Base-by-base conservation (phyloP, 768 basidiomycete genomes). In the Fomitopsis serialis region DNA sequence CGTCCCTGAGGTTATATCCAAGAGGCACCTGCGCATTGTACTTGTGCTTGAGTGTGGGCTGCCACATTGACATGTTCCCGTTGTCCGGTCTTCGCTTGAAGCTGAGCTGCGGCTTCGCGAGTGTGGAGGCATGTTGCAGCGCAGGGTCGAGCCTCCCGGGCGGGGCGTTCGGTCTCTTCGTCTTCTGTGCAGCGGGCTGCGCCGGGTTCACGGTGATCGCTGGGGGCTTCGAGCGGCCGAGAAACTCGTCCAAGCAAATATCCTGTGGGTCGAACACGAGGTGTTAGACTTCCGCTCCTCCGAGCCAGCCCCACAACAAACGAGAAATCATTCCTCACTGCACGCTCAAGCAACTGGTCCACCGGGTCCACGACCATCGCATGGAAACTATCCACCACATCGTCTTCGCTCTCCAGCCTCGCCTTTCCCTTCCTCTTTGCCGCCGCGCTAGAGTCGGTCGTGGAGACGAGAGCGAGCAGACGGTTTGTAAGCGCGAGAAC, bases 21-120 rank as follows among this genome's bases (percentile, higher is more conserved):
- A 93, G 73, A 1, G 92, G 91, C 0, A 93, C 85, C 66, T 84
- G 77, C 2, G 92, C 87, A 63, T 95, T 85, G 66, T 83, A 87
- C 70, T 97, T 98, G 61, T 83, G 81, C 0, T 78, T 66, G 17
- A 97, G 73, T 2, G 75, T 71, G 0, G 92, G 89, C 54, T 75
- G 76, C 83, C 90, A 95, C 0, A 80, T 74, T 2, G 76, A 59
- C 23, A 69, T 61, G 51, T 81, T 76, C 22, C 67, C 72, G 60
- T 91, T 92, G 63, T 86, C 76, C 8, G 72, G 70, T 45, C 75
- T 75, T 23, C 71, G 69, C 52, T 76, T 80, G 73, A 98, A 98
- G 12, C 65, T 64, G 0, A 85, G 66, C 63, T 99, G 96, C 1
- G 96, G 94, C 68, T 97, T 97, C 1, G 77, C 68, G 25, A 97